Conservation (phyloP, 768 basidiomycete genomes). For the Lentinula edodes region DNA sequence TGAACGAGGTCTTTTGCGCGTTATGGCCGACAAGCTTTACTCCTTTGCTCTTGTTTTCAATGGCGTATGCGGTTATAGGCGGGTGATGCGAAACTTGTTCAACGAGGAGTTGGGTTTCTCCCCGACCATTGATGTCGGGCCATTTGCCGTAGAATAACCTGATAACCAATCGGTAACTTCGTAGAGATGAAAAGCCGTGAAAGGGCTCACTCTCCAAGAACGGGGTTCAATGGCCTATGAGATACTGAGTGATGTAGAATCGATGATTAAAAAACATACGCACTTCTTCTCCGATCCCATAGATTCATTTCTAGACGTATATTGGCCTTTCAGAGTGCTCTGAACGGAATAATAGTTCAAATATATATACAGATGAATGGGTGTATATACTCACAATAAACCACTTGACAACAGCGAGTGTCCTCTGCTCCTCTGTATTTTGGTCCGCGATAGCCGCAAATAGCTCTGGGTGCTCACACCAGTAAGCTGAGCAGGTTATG, state of each 20-base stretch:
- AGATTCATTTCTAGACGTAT: constrained; percentile 90
- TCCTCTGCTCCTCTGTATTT: constrained; percentile 64
- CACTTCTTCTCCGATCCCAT: constrained; percentile 98
- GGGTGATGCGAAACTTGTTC: constrained; percentile 98
- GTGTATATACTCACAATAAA: constrained; percentile 63
- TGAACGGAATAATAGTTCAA: constrained; percentile 14
- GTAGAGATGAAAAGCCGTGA: background rate
- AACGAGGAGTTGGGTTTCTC: constrained; percentile 78
- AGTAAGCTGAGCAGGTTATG: constrained; percentile 62
- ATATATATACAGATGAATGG: no score
- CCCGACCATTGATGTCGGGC: constrained; percentile 70
- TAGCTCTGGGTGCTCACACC: constrained; percentile 90
- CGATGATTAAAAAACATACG: constrained; percentile 12
- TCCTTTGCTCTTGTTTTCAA: constrained; percentile 76
- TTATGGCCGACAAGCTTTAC: constrained; percentile 79
- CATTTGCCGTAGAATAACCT: constrained; percentile 87
- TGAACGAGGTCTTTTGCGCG: constrained; percentile 95
- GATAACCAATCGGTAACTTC: background rate
- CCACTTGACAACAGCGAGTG: constrained; percentile 85
- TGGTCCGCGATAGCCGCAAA: constrained; percentile 86
- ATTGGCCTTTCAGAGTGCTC: constrained; percentile 93
- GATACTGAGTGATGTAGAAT: constrained; percentile 8
- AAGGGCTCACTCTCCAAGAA: constrained; percentile 76
- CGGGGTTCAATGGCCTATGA: constrained; percentile 87
- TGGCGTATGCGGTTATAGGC: constrained; percentile 81